These are phyloP conservation scores for Neurospora sp. DNA, from an alignment of 495 filamentous ascomycete species.

Conservation along the genomic window DNA sequence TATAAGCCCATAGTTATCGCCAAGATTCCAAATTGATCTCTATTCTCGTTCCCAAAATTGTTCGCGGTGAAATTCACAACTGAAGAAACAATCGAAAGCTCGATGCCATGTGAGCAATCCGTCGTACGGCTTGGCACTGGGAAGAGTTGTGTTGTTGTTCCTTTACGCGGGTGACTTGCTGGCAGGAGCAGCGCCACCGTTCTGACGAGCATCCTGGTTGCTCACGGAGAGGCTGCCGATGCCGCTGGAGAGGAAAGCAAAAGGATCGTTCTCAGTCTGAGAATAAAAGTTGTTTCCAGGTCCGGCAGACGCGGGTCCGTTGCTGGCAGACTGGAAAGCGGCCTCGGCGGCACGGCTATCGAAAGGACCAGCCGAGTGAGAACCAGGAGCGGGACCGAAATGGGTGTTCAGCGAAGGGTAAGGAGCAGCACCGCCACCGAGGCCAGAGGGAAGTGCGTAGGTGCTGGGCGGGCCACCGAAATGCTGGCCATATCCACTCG, in stretches of 20 bases:
- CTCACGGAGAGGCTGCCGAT: constrained; percentile 72
- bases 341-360: constrained; percentile 88
- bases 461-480: constrained; percentile 83
- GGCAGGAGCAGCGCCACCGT: constrained; percentile 51
- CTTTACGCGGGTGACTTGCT: constrained; percentile 55
- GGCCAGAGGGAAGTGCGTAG: constrained; percentile 81
- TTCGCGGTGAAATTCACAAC: constrained; percentile 13
- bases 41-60: constrained; percentile 24
- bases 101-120: constrained; percentile 9
- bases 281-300: constrained; percentile 52
- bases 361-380: constrained; percentile 79
- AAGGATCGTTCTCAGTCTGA: constrained; percentile 62
- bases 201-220: constrained; percentile 73
- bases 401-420: constrained; percentile 80
- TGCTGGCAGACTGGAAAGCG: constrained; percentile 78
- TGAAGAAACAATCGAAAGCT: constrained; percentile 14
- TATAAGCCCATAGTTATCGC: constrained; percentile 28
- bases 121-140: constrained; percentile 2
- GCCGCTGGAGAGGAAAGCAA: constrained; percentile 78
- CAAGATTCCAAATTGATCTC: constrained; percentile 24
- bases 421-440: constrained; percentile 66
- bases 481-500: constrained; percentile 70
- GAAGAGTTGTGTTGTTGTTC: neutral
- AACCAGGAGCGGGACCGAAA: constrained; percentile 57
- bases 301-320: constrained; percentile 55